These are phyloP conservation scores for Gnetum montanum DNA, from an alignment of 75 land plant genomes.

Conservation along the genomic window DNA sequence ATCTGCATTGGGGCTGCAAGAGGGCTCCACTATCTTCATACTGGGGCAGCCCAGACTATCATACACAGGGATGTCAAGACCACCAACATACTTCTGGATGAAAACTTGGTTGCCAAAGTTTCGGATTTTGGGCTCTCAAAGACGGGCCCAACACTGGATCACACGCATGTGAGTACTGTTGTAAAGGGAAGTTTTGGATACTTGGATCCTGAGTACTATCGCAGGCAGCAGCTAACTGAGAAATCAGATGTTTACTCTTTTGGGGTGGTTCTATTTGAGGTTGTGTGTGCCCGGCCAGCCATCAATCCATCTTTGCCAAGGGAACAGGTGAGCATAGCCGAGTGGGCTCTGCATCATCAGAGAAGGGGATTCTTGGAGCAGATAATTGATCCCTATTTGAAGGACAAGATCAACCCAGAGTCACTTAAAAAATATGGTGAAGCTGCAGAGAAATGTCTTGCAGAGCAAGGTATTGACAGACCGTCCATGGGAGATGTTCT, in stretches of 20 bases:
- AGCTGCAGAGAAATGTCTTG: slow-evolving; percentile 34
- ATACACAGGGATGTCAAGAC: slow-evolving; percentile 75
- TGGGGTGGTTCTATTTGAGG: slow-evolving; percentile 45
- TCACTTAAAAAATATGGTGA: slow-evolving; percentile 29
- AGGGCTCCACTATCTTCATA: slow-evolving; percentile 74
- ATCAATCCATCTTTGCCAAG: slow-evolving; percentile 37
- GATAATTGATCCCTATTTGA: slow-evolving; percentile 30
- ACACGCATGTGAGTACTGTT: slow-evolving; percentile 54
- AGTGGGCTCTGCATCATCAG: slow-evolving; percentile 46
- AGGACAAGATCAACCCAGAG: slow-evolving; percentile 13
- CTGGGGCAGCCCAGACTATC: slow-evolving; percentile 55
- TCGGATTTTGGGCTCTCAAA: slow-evolving; percentile 72
- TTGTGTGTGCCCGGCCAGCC: slow-evolving; percentile 40
- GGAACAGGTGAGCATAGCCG: slow-evolving; percentile 44
- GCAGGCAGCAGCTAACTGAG: slow-evolving; percentile 45
- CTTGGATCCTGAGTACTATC: slow-evolving; percentile 38
- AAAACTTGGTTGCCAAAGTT: slow-evolving; percentile 59
- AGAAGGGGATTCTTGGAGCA: slow-evolving; percentile 26
- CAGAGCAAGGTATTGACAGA: slow-evolving; percentile 26
- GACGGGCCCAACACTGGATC: slow-evolving; percentile 46
- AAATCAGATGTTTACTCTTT: slow-evolving; percentile 49
- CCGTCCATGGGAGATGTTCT: slow-evolving; percentile 44
- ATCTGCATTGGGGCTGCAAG: slow-evolving; percentile 70
- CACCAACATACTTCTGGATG: slow-evolving; percentile 62
- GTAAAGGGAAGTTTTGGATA: slow-evolving; percentile 48